Percentiles rank a stretch among this genome's conserved stretches.
These are phyloP conservation scores for Proliferodiscus dingleyae DNA, from an alignment of 2,329 filamentous ascomycete species.

Conservation along the genomic window DNA sequence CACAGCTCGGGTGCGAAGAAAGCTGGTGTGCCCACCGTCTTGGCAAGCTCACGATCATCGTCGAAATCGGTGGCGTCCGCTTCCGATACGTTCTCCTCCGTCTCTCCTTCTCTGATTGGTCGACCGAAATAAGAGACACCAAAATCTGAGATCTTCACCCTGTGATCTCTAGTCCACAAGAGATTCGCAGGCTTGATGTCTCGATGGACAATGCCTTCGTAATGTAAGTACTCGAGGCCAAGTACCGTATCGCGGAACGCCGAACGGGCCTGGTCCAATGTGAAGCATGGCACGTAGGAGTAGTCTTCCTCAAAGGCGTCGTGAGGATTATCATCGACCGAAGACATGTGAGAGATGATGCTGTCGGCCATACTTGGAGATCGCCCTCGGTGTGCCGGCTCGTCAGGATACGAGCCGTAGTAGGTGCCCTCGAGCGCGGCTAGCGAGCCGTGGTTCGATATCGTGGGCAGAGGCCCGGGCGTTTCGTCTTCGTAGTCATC, in stretches of 20 bases:
- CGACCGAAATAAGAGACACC: slow-evolving; percentile 95
- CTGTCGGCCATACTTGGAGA: slow-evolving; percentile 80
- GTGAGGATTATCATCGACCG: slow-evolving; percentile 57
- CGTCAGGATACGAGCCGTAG: slow-evolving; percentile 64
- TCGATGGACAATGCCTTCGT: slow-evolving; percentile 77
- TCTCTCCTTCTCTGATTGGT: slow-evolving; percentile 76
- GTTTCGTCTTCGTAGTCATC: slow-evolving; percentile 53
- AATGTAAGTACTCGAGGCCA: slow-evolving; percentile 88
- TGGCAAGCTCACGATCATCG: slow-evolving; percentile 92
- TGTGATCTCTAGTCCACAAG: slow-evolving; percentile 76
- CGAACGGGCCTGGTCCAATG: slow-evolving; percentile 72
- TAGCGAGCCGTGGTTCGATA: slow-evolving; percentile 42
- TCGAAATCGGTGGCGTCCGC: slow-evolving; percentile 84
- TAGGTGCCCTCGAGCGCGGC: slow-evolving; percentile 70
- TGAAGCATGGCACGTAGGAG: slow-evolving; percentile 90
- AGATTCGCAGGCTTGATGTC: slow-evolving; percentile 90
- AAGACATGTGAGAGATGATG: slow-evolving; percentile 65
- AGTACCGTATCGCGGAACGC: slow-evolving; percentile 91
- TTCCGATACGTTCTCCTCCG: slow-evolving; percentile 68
- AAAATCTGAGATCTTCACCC: slow-evolving; percentile 97
- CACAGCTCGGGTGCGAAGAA: slow-evolving; percentile 98
- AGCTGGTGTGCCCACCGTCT: slow-evolving; percentile 94
- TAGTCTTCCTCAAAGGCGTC: slow-evolving; percentile 78
- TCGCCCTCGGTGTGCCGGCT: slow-evolving; percentile 55
- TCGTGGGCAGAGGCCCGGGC: slow-evolving; percentile 47